Conservation (phyloP, 2,329 filamentous ascomycete genomes). For the Pyrenophora seminiperda region DNA sequence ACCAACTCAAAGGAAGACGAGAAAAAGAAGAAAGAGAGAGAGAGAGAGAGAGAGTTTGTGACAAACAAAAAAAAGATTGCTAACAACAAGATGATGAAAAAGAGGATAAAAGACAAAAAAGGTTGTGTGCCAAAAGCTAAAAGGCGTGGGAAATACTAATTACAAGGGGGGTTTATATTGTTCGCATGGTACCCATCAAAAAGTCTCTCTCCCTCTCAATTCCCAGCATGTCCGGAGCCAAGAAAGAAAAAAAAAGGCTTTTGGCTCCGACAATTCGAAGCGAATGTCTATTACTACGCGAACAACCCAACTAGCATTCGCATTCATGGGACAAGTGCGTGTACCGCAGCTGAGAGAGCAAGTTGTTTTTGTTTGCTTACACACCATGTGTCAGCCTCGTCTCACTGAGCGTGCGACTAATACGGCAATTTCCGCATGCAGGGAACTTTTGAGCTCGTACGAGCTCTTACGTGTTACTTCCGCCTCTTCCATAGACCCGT, state of each 20-base stretch:
- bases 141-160: conserved; percentile 2
- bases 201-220: neutral
- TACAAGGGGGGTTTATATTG: conserved; percentile 12
- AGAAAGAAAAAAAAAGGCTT: conserved; percentile 1
- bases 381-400: neutral
- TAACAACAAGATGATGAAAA: neutral
- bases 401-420: neutral
- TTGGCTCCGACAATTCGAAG: neutral
- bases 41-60: neutral
- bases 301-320: no score
- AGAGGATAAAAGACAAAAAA: neutral
- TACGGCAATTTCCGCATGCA: conserved; percentile 4
- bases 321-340: no score
- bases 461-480: neutral
- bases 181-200: conserved; percentile 9
- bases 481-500: neutral
- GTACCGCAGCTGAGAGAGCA: neutral
- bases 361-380: conserved; percentile 9
- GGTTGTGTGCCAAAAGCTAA: neutral
- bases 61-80: neutral
- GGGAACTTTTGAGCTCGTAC: conserved; percentile 1
- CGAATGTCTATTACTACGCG: no score
- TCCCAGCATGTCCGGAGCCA: conserved; percentile 1
- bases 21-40: no score
- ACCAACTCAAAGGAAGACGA: no score